Evolutionary conservation across 179 eudicot genomes (phyloP).

Genomic region (Sideroxylon spinosum): DNA sequence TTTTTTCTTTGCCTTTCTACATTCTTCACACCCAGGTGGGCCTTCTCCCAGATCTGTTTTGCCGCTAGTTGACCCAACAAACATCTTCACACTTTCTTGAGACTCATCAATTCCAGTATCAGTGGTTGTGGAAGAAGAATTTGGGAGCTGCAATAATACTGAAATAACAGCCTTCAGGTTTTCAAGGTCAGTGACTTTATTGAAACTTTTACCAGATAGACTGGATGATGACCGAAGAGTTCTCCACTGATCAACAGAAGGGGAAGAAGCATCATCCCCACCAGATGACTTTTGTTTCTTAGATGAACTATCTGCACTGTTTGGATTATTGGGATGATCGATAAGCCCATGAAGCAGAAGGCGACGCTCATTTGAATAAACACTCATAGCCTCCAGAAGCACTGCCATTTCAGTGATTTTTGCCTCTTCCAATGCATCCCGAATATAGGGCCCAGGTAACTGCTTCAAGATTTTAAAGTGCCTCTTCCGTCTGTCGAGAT

Average conservation of each 20-base stretch:
- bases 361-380: constrained; percentile 81
- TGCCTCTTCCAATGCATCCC: constrained; percentile 61
- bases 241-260: constrained; percentile 32
- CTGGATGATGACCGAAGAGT: constrained; percentile 26
- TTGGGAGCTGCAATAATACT: constrained; percentile 62
- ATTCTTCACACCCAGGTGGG: constrained; percentile 94
- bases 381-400: constrained; percentile 52
- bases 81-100: constrained; percentile 50
- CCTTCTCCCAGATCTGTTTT: constrained; percentile 48
- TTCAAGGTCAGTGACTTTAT: constrained; percentile 35
- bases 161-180: constrained; percentile 62
- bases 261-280: constrained; percentile 23
- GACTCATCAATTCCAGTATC: constrained; percentile 51
- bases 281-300: constrained; percentile 34
- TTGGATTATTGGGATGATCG: constrained; percentile 29
- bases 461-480: constrained; percentile 79
- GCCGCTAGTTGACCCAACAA: constrained; percentile 33
- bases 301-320: constrained; percentile 23
- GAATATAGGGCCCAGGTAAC: constrained; percentile 61
- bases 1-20: constrained; percentile 73
- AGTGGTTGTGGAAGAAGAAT: constrained; percentile 20
- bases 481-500: constrained; percentile 49
- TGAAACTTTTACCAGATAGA: constrained; percentile 28
- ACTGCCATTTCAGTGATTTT: constrained; percentile 34
- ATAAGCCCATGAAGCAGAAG: constrained; percentile 62